Percentiles rank a stretch among this genome's conserved stretches.
phyloP scores from a whole-genome alignment of 768 basidiomycete species.

The Peribolospora kevripleyi region DNA sequence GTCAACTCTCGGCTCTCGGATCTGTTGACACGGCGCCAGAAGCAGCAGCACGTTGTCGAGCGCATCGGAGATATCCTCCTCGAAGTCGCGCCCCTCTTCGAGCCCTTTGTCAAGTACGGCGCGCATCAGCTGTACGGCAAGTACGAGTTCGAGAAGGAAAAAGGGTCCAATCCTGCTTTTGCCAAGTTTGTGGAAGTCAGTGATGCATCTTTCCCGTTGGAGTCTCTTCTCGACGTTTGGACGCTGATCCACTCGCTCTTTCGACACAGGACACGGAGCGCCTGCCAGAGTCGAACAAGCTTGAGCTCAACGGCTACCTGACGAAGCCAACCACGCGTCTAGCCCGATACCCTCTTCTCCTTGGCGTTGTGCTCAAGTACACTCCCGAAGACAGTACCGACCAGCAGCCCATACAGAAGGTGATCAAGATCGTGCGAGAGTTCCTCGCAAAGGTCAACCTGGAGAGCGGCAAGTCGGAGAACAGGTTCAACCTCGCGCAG shows the following conservation, averaged over 20 bases:
- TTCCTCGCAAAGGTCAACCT: conserved; percentile 72
- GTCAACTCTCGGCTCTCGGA: conserved; percentile 84
- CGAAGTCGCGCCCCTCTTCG: conserved; percentile 64
- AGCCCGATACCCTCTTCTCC: conserved; percentile 79
- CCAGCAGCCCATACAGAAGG: conserved; percentile 50
- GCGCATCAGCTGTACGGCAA: conserved; percentile 94
- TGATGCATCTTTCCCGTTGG: conserved; percentile 6
- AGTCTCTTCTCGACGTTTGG: background rate
- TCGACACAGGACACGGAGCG: conserved; percentile 52
- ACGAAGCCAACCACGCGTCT: conserved; percentile 95
- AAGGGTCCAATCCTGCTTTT: conserved; percentile 72
- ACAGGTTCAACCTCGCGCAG: conserved; percentile 82
- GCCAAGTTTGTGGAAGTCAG: conserved; percentile 82
- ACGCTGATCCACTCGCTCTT: background rate
- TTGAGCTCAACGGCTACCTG: conserved; percentile 89
- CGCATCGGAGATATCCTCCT: conserved; percentile 73
- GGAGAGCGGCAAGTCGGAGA: conserved; percentile 87
- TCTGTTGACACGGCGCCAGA: conserved; percentile 80
- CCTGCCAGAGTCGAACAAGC: conserved; percentile 76
- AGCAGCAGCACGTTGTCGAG: conserved; percentile 78
- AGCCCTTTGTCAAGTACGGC: conserved; percentile 83
- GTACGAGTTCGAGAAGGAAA: conserved; percentile 98
- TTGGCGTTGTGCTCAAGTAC: conserved; percentile 76
- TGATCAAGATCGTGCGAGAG: conserved; percentile 46
- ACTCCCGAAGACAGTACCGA: conserved; percentile 78